Conservation (phyloP, 805 yeast genomes). For the Wickerhamiella alocasiicola region DNA sequence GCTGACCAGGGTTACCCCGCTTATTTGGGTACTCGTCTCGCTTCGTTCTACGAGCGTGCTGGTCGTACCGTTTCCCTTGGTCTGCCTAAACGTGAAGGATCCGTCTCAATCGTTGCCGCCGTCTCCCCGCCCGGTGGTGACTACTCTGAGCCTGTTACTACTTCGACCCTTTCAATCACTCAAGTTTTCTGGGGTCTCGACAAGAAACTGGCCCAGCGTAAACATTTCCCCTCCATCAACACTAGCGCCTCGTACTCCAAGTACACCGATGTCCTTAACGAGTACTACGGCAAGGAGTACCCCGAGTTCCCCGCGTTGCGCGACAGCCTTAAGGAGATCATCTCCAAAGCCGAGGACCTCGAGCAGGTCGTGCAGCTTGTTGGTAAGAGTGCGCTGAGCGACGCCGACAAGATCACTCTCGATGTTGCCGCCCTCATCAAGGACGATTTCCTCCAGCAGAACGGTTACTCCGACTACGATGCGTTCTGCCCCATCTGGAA, state of each 20-base stretch:
- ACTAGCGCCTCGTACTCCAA: conserved; percentile 94
- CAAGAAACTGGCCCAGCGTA: conserved; percentile 97
- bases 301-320: conserved; percentile 88
- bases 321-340: conserved; percentile 83
- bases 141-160: conserved; percentile 98
- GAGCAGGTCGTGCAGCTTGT: conserved; percentile 99
- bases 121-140: conserved; percentile 99
- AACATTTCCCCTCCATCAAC: conserved; percentile 98
- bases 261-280: conserved; percentile 76
- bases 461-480: conserved; percentile 96
- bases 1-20: conserved; percentile 99
- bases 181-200: conserved; percentile 99
- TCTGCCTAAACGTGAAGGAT: conserved; percentile 90
- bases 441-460: conserved; percentile 98
- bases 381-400: conserved; percentile 96
- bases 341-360: conserved; percentile 93
- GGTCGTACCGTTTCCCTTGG: conserved; percentile 94
- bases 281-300: conserved; percentile 71
- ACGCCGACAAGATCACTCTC: conserved; percentile 88
- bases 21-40: conserved; percentile 94
- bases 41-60: conserved; percentile 98
- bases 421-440: conserved; percentile 86
- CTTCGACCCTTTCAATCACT: conserved; percentile 97
- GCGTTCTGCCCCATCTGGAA: conserved; percentile 99
- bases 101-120: conserved; percentile 99